Evolutionary conservation across 495 filamentous ascomycete genomes (phyloP), one percentile per base, ranked within the genome.

Genomic region (Penicillium soppii): DNA sequence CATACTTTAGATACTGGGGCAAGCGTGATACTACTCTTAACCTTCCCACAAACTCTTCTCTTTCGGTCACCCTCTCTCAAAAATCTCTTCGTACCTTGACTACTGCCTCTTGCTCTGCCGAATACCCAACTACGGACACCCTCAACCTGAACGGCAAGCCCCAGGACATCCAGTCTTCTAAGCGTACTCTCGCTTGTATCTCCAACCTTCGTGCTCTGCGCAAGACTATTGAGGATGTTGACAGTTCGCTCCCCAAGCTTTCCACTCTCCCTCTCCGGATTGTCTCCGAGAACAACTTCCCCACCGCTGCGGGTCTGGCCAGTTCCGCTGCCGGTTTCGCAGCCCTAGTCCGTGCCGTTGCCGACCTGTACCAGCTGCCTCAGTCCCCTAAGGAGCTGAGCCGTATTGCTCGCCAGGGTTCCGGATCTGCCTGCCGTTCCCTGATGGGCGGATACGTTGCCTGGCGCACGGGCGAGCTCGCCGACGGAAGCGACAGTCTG

Each of bases 221-320:
- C 51, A 72, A 83, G 35, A 69, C 76, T 8, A 78, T 97, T 67
- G 94, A 98, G 66, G 73, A 74, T 43, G 69, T 77, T 36, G 73
- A 95, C 63, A 57, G 83, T 1, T 82, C 84, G 17, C 79, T 95
- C 16, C 91, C 94, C 5, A 86, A 86, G 61, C 80, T 98, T 40
- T 87, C 88, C 17, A 63, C 72, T 42, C 77, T 84, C 54, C 84
- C 87, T 19, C 82, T 98, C 44, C 85, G 85, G 36, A 84, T 97
- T 53, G 90, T 92, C 46, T 90, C 86, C 52, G 86, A 90, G 70
- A 98, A 98, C 81, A 98, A 98, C 78, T 98, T 98, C 82, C 94
- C 94, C 45, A 98, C 94, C 20, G 94, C 94, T 23, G 94, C 94
- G n/a, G 94, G 94, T 13, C 85, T 98, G 16, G 94, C 94, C 20